Conservation (phyloP, 2,329 filamentous ascomycete genomes). For the Arachnopeziza araneosa region DNA sequence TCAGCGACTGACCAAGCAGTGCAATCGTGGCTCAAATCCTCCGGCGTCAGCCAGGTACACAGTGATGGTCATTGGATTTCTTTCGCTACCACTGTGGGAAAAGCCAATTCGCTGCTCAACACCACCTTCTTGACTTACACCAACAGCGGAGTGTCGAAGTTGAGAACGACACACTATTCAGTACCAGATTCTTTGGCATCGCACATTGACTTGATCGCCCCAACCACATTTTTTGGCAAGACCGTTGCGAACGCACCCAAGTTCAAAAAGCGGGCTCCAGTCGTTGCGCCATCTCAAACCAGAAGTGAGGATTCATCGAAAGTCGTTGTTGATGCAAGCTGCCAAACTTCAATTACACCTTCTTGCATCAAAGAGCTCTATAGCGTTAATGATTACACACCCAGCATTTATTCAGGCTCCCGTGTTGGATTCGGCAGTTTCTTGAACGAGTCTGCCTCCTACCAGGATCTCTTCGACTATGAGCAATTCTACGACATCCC, state of each 20-base stretch:
- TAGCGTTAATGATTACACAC: constrained; percentile 42
- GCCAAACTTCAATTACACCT: constrained; percentile 37
- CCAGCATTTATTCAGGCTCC: constrained; percentile 40
- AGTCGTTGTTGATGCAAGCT: constrained; percentile 13
- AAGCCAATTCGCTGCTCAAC: constrained; percentile 46
- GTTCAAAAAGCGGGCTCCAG: background rate
- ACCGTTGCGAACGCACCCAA: constrained; percentile 8
- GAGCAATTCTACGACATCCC: constrained; percentile 36
- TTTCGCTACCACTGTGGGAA: constrained; percentile 43
- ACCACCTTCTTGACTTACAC: constrained; percentile 46
- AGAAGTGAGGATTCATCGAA: background rate
- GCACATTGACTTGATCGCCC: constrained; percentile 25
- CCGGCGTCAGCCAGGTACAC: constrained; percentile 39
- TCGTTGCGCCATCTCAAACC: background rate
- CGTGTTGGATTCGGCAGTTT: constrained; percentile 46
- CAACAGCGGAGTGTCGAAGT: constrained; percentile 39
- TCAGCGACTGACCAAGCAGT: constrained; percentile 45
- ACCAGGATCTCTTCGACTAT: constrained; percentile 38
- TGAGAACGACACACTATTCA: constrained; percentile 24
- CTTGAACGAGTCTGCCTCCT: constrained; percentile 44
- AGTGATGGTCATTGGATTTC: constrained; percentile 51
- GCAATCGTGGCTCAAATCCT: constrained; percentile 48
- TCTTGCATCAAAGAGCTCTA: constrained; percentile 44
- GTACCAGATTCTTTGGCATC: constrained; percentile 19
- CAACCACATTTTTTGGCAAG: constrained; percentile 27